Evolutionary conservation across 352 stramenopile genomes (phyloP).

Genomic region (Pythium brachiatum): DNA sequence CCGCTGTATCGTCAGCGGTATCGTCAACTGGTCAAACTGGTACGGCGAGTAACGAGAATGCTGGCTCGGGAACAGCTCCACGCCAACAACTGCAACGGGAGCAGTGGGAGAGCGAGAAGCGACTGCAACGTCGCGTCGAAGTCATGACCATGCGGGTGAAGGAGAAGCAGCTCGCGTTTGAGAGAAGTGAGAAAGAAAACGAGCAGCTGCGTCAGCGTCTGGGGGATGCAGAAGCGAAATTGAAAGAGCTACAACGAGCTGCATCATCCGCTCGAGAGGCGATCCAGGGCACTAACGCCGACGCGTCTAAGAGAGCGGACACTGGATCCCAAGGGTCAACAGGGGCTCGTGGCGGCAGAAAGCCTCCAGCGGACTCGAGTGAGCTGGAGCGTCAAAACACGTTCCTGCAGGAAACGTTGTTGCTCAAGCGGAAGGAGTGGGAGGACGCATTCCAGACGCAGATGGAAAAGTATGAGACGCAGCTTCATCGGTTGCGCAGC

Average conservation of each 20-base stretch:
- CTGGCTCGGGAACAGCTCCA: not conserved
- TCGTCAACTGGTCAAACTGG: not conserved
- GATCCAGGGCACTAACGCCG: slow-evolving; percentile 8
- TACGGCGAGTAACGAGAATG: not conserved
- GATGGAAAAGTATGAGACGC: slow-evolving; percentile 55
- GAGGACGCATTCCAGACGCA: slow-evolving; percentile 41
- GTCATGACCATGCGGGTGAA: slow-evolving; percentile 62
- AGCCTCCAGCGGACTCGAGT: not conserved
- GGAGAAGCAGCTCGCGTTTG: slow-evolving; percentile 58
- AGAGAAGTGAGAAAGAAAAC: slow-evolving; percentile 44
- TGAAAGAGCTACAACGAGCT: slow-evolving; percentile 27
- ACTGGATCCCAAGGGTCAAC: not conserved
- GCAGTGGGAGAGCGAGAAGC: slow-evolving; percentile 65
- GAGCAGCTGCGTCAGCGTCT: slow-evolving; percentile 35
- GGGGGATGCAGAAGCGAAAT: slow-evolving; percentile 26
- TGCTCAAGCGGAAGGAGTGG: slow-evolving; percentile 70
- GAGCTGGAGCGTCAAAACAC: slow-evolving; percentile 53
- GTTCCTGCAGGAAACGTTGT: slow-evolving; percentile 56
- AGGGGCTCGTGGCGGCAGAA: not conserved
- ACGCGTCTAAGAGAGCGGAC: not conserved
- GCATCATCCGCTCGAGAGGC: slow-evolving; percentile 17
- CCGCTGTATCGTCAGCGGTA: slow-evolving; percentile 12
- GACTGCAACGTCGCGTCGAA: slow-evolving; percentile 66
- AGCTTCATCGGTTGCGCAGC: slow-evolving; percentile 44
- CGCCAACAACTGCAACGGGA: slow-evolving; percentile 15